Base-by-base conservation (phyloP, 257 asterid genomes). In the Nicotiana tabacum region DNA sequence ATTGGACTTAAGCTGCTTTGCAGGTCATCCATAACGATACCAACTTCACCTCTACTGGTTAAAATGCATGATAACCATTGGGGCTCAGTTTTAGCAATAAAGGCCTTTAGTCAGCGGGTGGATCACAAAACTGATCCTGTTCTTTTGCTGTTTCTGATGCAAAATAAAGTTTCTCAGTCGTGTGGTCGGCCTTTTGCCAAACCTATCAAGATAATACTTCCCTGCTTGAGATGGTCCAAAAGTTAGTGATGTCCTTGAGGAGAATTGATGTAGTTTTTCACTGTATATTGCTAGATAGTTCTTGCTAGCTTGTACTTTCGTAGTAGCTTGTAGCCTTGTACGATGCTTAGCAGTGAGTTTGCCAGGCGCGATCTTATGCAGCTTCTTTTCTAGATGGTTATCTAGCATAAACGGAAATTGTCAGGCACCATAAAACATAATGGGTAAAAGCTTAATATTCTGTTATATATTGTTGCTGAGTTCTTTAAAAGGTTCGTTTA, bases 141-240 rank as follows among this genome's bases (percentile, higher is more conserved):
- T 46, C 60, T 46, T 74, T 24, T 74, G 58, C 15, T 24, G 37
- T 48, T 74, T 74, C 62, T 74, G 79, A 74, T 74, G 15, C 61
- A 9, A 74, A 74, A 74, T 74, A 74, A 15, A 46, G 60, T 72
- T 39, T 69, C 62, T 74, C 79, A 5, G 79, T 24, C 58, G 79
- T 48, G 62, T 48, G 79, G 51, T 74, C 39, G 15, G 24, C 48
- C 62, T 48, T 74, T 13, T 48, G 12, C 58, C 58, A 11, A 10
- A 70, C 58, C 78, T 43, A 43, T 24, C 37, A 11, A n/a, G 58
- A 70, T 43, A 21, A 5, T 56, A 43, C 78, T 70, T 70, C 58
- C 58, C 35, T 39, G 24, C 60, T 10, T n/a, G 16, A 46, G 58
- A 70, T 70, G 78, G 78, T 21, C 79, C 79, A 24, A 74, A 46